Evolutionary conservation across 2,329 filamentous ascomycete genomes (phyloP), one percentile per base, ranked within the genome.

Genomic region (Cordyceps javanica): DNA sequence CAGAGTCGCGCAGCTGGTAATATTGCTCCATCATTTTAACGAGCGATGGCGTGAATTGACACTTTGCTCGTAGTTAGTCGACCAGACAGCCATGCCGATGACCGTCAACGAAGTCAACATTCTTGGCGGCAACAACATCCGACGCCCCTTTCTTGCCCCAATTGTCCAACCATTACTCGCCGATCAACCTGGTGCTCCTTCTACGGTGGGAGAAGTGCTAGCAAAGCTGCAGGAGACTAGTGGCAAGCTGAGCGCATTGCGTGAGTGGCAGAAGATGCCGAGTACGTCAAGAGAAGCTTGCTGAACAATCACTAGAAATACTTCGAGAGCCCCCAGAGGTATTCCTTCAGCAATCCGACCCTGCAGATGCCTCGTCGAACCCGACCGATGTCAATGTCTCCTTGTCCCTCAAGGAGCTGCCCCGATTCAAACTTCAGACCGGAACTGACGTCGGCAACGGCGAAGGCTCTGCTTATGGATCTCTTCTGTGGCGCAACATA

Each of bases 361-460:
- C 83, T 49, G 82, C 85, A 45, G 83, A 90, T 60, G 80, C 89
- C 0, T 83, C 85, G 7, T 83, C 86, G 10, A 85, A 85, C 2
- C 84, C 87, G 2, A 91, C 86, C 57, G 91, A 96, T 69, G 73
- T 97, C 55, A 90, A 96, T 68, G 71, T 97, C 64, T 88, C 93
- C 63, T 82, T 97, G 55, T 89, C 87, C 66, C 81, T 97, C 58
- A 85, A 84, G 55, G 93, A 99, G 73, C 86, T 90, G 63, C 88
- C 90, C 32, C 86, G 89, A 39, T 84, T 97, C 67, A 85, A 91
- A 59, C 82, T 97, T 67, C 96, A 96, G 76, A 96, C 92, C 0
- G 94, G 94, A 60, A 97, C 94, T 9, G 93, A 97, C 69, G 81
- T 96, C 46, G 94, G 94, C 61, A 96, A 95, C 68, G 86, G 90